These are phyloP conservation scores for Coelastrella sp. DNA, from an alignment of 139 green algal species.

Conservation along the genomic window DNA sequence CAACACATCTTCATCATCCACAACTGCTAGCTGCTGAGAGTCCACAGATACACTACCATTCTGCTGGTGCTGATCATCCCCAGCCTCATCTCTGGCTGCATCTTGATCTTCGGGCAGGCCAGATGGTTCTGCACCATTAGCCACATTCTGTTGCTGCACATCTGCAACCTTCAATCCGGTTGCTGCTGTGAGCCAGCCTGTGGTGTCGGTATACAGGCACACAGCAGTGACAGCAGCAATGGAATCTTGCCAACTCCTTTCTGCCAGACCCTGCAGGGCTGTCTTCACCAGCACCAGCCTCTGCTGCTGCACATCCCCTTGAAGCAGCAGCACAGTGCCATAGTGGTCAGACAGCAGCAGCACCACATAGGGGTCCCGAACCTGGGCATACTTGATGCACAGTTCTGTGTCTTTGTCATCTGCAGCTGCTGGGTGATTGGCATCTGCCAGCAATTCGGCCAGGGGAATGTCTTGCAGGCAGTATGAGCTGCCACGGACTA, in stretches of 20 bases:
- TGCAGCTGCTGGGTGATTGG: constrained; percentile 15
- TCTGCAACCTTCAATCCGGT: not conserved
- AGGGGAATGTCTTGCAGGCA: constrained; percentile 44
- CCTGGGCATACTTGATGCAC: constrained; percentile 61
- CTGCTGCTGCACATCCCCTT: constrained; percentile 23
- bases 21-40: not conserved
- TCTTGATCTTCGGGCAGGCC: no score
- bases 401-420: constrained; percentile 4
- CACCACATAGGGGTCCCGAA: constrained; percentile 75
- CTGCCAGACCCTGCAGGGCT: not conserved
- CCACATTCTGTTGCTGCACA: not conserved
- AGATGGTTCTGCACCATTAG: not conserved
- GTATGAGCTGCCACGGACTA: constrained; percentile 67
- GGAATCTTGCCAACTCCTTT: not conserved
- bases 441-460: not conserved
- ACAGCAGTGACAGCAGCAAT: constrained; percentile 51
- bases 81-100: no score
- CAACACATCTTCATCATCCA: constrained; percentile 14
- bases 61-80: no score
- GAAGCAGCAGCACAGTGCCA: constrained; percentile 57
- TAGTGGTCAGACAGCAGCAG: constrained; percentile 69
- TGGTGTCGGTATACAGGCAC: constrained; percentile 67
- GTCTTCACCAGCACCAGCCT: constrained; percentile 30
- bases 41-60: no score
- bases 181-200: constrained; percentile 61